These are phyloP conservation scores for Candida anutae DNA, from an alignment of 1,139 yeast genomes.

Conservation along the genomic window DNA sequence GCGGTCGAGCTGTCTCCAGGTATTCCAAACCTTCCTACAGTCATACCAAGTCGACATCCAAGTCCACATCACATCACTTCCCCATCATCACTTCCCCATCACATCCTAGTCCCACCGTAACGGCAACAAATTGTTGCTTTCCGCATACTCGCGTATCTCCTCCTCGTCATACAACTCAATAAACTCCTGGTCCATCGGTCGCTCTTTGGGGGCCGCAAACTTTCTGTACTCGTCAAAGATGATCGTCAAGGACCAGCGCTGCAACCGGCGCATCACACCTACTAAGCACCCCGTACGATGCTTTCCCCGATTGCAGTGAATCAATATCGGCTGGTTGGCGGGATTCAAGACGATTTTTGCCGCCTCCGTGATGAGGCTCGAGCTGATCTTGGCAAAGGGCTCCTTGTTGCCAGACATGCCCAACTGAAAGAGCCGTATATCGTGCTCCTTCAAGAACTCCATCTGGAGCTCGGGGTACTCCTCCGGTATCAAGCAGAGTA, in stretches of 20 bases:
- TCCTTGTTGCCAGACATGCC: conserved; percentile 96
- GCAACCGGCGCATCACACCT: conserved; percentile 82
- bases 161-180: conserved; percentile 78
- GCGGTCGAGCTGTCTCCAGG: not conserved
- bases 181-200: conserved; percentile 92
- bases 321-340: conserved; percentile 78
- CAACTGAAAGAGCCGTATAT: conserved; percentile 69
- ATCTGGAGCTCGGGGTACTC: conserved; percentile 75
- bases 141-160: conserved; percentile 49
- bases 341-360: conserved; percentile 76
- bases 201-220: conserved; percentile 89
- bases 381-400: conserved; percentile 82
- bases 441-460: conserved; percentile 52
- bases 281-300: conserved; percentile 95
- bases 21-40: not conserved
- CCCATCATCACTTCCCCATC: not conserved
- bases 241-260: conserved; percentile 87
- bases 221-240: conserved; percentile 91
- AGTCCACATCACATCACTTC: not conserved
- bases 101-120: conserved; percentile 45
- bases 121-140: conserved; percentile 52
- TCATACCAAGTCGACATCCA: not conserved
- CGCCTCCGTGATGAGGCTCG: conserved; percentile 71
- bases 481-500: conserved; percentile 83
- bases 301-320: conserved; percentile 94